Base-by-base conservation (phyloP, 2,329 filamentous ascomycete genomes). In the Pseudogymnoascus sp. region DNA sequence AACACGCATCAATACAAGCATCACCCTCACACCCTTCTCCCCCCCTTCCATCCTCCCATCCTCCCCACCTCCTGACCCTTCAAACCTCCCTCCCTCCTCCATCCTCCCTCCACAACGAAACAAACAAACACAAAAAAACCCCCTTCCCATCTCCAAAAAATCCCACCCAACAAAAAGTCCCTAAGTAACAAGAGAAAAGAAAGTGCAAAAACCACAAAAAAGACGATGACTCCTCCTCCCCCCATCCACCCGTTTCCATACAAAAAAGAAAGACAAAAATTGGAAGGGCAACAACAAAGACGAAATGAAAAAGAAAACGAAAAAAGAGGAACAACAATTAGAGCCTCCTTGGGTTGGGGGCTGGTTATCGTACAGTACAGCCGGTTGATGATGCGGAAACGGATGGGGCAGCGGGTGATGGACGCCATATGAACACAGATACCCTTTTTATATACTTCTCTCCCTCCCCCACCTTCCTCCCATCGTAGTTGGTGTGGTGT, bases 1-100 rank as follows among this genome's bases (percentile, higher is more conserved):
- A 57, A 57, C 28, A 57, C 48, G 51, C 51, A 57, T 57, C 28
- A 19, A 57, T 57, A 57, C 51, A 57, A 57, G 51, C 51, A 57
- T 25, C 28, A 8, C 11, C 25, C 10, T 16, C 4, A 8, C 25
- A 4, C 45, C 8, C 7, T 10, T 31, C 28, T n/a, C 48, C 8
- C 28, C 8, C 10, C 25, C n/a, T 10, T 7, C 8, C 23, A n/a
- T 23, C 7, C 6, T 31, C 6, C 6, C 43, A 43, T 23, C 6
- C 31, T 34, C 31, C 28, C 28, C 7, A 2, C 6, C 28, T 8
- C 28, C n/a, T n/a, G n/a, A 28, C 28, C 19, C 19, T 23, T 45
- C 19, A 19, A 43, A 43, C 16, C 39, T 4, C 6, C 14, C 11
- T 11, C 3, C 36, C 6, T 41, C 43, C 21, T 1, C 8, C 21